Conservation (phyloP, 1,139 yeast species). For the Arxiozyma bovina region DNA sequence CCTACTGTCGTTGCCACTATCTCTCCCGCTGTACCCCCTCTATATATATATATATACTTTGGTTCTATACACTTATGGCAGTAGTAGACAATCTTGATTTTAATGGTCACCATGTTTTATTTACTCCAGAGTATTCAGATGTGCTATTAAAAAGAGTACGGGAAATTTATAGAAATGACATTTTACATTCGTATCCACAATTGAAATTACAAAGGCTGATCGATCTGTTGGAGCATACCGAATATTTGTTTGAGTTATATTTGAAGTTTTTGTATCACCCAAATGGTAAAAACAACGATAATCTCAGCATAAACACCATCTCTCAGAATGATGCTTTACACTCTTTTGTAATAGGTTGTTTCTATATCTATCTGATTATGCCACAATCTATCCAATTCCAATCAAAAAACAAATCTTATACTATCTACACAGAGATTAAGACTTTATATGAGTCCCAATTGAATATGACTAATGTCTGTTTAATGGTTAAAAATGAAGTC, state of each 20-base stretch:
- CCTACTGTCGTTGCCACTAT: not conserved
- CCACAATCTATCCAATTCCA: conserved; percentile 36
- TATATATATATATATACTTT: no score
- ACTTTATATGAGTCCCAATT: conserved; percentile 31
- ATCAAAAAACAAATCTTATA: conserved; percentile 33
- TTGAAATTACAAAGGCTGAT: conserved; percentile 28
- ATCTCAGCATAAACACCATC: not conserved
- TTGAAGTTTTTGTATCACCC: conserved; percentile 11
- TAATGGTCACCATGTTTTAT: conserved; percentile 8
- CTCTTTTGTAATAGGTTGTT: conserved; percentile 32
- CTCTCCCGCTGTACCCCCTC: no score
- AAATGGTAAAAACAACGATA: not conserved
- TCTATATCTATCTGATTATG: conserved; percentile 31
- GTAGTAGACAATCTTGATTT: no score
- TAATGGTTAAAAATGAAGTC: conserved; percentile 30
- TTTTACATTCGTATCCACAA: conserved; percentile 23
- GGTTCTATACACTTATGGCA: not conserved
- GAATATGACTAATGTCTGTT: conserved; percentile 33
- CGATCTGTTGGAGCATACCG: conserved; percentile 30
- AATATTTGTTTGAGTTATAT: conserved; percentile 29
- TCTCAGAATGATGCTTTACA: conserved; percentile 22
- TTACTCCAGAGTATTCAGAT: conserved; percentile 35
- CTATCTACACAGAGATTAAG: conserved; percentile 31
- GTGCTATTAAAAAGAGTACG: conserved; percentile 19
- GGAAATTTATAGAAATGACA: conserved; percentile 28